These are phyloP conservation scores for Cadophora gregata DNA, from an alignment of 2,329 filamentous ascomycete species.

Conservation along the genomic window DNA sequence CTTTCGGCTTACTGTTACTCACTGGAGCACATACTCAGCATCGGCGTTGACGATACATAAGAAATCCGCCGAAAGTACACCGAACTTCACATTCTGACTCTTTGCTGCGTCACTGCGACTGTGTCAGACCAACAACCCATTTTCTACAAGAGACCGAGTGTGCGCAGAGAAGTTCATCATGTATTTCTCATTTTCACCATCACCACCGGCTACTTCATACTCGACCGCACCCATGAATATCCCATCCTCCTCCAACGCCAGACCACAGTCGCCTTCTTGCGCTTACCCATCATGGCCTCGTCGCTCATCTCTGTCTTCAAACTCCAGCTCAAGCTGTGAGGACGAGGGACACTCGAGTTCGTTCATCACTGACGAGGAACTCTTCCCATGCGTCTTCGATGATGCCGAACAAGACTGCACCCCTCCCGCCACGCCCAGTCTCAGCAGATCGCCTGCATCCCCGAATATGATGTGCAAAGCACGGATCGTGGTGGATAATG, in stretches of 20 bases:
- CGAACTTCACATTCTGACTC: slow-evolving; percentile 17
- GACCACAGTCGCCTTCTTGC: slow-evolving; percentile 47
- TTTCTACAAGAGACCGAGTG: slow-evolving; percentile 8
- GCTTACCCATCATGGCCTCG: slow-evolving; percentile 66
- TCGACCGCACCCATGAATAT: slow-evolving; percentile 40
- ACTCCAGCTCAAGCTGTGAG: slow-evolving; percentile 30
- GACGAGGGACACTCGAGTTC: slow-evolving; percentile 33
- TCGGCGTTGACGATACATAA: slow-evolving; percentile 14
- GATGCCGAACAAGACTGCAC: slow-evolving; percentile 54
- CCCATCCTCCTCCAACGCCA: slow-evolving; percentile 32
- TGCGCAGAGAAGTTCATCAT: slow-evolving; percentile 25
- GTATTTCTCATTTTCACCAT: slow-evolving; percentile 41
- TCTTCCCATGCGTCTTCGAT: slow-evolving; percentile 58
- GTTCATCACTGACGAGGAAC: slow-evolving; percentile 61
- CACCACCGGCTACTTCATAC: slow-evolving; percentile 37
- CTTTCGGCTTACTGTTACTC: not conserved
- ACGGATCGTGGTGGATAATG: slow-evolving; percentile 38
- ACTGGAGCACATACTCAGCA: slow-evolving; percentile 15
- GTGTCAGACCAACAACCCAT: slow-evolving; percentile 1
- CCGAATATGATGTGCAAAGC: slow-evolving; percentile 32
- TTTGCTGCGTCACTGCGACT: slow-evolving; percentile 8
- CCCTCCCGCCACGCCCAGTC: slow-evolving; percentile 45
- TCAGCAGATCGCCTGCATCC: slow-evolving; percentile 36
- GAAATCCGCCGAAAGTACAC: slow-evolving; percentile 16
- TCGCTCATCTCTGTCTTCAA: slow-evolving; percentile 53